Conservation (phyloP, 768 basidiomycete genomes). For the Pleurotus cornucopiae region DNA sequence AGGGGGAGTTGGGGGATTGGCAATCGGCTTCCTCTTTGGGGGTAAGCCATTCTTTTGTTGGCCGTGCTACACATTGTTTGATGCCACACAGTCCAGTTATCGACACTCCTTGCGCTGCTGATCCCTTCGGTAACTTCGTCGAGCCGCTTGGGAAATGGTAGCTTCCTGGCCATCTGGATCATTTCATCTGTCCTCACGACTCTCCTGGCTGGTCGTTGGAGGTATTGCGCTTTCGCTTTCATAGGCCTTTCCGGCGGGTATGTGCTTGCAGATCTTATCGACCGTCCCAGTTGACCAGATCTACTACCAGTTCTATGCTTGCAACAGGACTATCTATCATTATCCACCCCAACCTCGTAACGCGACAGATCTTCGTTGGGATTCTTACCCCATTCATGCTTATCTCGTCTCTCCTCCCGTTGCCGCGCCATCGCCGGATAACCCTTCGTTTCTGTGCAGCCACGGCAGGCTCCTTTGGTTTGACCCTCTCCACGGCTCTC, state of each 20-base stretch:
- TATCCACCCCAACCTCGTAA: constrained; percentile 47
- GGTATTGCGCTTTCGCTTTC: constrained; percentile 43
- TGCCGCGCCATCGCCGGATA: constrained; percentile 39
- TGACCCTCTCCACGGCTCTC: constrained; percentile 49
- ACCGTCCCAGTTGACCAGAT: neutral
- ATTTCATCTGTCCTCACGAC: constrained; percentile 45
- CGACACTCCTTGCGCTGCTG: constrained; percentile 57
- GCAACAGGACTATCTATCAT: constrained; percentile 51
- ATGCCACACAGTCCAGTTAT: constrained; percentile 42
- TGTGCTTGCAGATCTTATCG: constrained; percentile 6
- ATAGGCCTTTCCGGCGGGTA: constrained; percentile 54
- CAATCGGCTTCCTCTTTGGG: constrained; percentile 55
- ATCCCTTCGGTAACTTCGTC: constrained; percentile 48
- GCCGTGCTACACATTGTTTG: neutral
- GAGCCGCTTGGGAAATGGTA: constrained; percentile 30
- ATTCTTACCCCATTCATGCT: constrained; percentile 29
- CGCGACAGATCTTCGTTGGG: constrained; percentile 39
- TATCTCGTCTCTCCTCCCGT: constrained; percentile 30
- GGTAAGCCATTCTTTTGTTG: constrained; percentile 31
- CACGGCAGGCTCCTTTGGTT: constrained; percentile 54
- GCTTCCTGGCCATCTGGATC: constrained; percentile 61
- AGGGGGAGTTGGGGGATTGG: constrained; percentile 62
- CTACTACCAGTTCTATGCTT: constrained; percentile 31
- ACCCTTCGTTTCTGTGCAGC: constrained; percentile 48
- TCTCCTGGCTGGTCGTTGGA: constrained; percentile 51